Conservation (phyloP, 148 eudicot genomes). For the Arbutus unedo region DNA sequence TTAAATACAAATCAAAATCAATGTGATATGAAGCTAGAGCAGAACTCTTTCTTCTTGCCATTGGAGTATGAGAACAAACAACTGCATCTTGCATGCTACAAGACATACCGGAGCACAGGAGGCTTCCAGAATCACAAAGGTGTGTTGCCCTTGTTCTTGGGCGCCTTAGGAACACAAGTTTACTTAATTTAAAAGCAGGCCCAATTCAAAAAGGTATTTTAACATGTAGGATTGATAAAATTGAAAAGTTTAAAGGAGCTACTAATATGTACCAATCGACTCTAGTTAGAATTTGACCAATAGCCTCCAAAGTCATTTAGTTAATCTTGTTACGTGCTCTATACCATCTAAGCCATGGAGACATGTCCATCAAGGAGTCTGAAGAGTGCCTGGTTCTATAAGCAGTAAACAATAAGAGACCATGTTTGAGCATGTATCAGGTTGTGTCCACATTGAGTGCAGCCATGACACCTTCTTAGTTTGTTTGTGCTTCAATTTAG, state of each 20-base stretch:
- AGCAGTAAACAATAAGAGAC: background rate
- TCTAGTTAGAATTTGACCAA: too few species aligned
- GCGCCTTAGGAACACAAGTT: background rate
- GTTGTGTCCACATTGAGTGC: background rate
- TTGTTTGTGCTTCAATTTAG: background rate
- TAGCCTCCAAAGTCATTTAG: too few species aligned
- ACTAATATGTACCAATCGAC: too few species aligned
- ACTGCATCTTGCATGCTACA: too few species aligned
- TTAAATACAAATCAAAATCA: background rate
- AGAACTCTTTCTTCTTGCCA: background rate
- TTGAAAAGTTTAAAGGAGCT: too few species aligned
- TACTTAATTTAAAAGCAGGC: background rate
- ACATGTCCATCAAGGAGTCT: background rate
- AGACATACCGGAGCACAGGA: too few species aligned
- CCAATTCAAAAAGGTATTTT: background rate
- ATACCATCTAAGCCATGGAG: background rate
- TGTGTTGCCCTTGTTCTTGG: background rate
- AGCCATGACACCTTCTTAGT: background rate
- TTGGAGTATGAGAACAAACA: background rate
- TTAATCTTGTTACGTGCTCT: background rate
- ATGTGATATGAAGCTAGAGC: constrained; percentile 1
- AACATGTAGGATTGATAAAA: background rate
- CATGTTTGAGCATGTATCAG: background rate
- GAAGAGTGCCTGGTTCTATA: background rate
- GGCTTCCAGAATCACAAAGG: background rate